These are phyloP conservation scores for Staphylotrichum tortipilum DNA, from an alignment of 495 filamentous ascomycete species.

Conservation along the genomic window DNA sequence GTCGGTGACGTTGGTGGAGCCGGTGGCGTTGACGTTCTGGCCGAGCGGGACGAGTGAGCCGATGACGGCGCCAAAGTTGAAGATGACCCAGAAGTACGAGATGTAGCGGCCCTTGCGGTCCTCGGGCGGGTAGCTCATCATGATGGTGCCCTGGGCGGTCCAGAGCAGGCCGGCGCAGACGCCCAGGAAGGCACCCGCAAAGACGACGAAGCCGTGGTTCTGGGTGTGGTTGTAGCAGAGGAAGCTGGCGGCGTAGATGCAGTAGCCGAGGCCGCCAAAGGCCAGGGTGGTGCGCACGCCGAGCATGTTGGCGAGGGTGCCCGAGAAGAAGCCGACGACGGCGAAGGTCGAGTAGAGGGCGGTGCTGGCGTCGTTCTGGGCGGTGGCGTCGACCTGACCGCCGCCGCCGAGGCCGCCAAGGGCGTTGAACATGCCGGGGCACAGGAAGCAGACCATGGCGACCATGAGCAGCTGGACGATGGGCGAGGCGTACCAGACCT, in stretches of 20 bases:
- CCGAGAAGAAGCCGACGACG: constrained; percentile 80
- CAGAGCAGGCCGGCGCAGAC: constrained; percentile 80
- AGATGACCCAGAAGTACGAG: constrained; percentile 89
- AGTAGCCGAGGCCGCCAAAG: constrained; percentile 81
- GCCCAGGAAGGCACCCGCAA: constrained; percentile 64
- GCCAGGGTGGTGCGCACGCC: constrained; percentile 65
- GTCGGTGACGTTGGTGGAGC: constrained; percentile 56
- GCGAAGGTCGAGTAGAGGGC: constrained; percentile 79
- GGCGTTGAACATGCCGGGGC: constrained; percentile 81
- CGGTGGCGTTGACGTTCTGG: constrained; percentile 60
- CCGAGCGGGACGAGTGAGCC: constrained; percentile 77
- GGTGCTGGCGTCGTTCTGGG: constrained; percentile 61
- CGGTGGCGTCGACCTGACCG: constrained; percentile 54
- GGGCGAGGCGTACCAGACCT: constrained; percentile 68
- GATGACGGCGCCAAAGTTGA: constrained; percentile 88
- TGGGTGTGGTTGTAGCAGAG: constrained; percentile 73
- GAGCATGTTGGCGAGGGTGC: constrained; percentile 66
- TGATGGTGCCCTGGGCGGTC: constrained; percentile 89
- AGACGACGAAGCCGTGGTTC: constrained; percentile 70
- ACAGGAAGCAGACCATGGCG: constrained; percentile 81
- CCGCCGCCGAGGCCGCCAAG: constrained; percentile 65
- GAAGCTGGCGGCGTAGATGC: constrained; percentile 69
- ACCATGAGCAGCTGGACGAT: constrained; percentile 66
- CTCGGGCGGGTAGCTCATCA: constrained; percentile 89
- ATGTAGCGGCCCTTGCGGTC: constrained; percentile 80